Evolutionary conservation across 1,284 basidiomycete species (phyloP).

Genomic region (Tylopilus orsonianus): DNA sequence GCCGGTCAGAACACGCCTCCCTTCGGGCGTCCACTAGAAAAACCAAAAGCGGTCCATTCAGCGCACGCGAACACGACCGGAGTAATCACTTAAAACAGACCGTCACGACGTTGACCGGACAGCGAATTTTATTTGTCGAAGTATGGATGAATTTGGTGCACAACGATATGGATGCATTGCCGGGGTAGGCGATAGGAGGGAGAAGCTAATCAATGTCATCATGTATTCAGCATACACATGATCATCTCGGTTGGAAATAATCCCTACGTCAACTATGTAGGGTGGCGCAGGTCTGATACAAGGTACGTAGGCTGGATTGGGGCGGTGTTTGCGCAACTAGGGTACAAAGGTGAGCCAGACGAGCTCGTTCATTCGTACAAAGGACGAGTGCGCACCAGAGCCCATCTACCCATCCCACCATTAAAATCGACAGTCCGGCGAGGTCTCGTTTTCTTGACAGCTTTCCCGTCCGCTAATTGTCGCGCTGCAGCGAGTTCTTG

Average conservation of each 20-base stretch:
- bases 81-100: constrained; percentile 46
- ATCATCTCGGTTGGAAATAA: constrained; percentile 12
- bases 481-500: constrained; percentile 74
- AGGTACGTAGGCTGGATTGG: constrained; percentile 71
- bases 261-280: constrained; percentile 78
- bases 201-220: constrained; percentile 62
- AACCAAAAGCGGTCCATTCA: constrained; percentile 1
- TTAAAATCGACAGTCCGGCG: constrained; percentile 94
- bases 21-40: constrained; percentile 93
- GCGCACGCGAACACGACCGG: not conserved
- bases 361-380: not conserved
- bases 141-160: constrained; percentile 98
- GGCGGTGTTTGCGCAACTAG: constrained; percentile 74
- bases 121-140: constrained; percentile 97
- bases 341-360: not conserved
- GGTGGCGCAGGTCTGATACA: constrained; percentile 79
- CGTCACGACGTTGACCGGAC: constrained; percentile 93
- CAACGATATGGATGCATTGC: constrained; percentile 87
- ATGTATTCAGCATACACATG: constrained; percentile 23
- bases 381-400: constrained; percentile 50
- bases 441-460: constrained; percentile 88
- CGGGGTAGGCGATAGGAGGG: constrained; percentile 87
- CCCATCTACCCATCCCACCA: constrained; percentile 82
- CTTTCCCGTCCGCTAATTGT: constrained; percentile 69
- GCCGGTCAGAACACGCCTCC: constrained; percentile 88